Conservation (phyloP, 1,139 yeast species). For the Magnusiomyces paraingens region DNA sequence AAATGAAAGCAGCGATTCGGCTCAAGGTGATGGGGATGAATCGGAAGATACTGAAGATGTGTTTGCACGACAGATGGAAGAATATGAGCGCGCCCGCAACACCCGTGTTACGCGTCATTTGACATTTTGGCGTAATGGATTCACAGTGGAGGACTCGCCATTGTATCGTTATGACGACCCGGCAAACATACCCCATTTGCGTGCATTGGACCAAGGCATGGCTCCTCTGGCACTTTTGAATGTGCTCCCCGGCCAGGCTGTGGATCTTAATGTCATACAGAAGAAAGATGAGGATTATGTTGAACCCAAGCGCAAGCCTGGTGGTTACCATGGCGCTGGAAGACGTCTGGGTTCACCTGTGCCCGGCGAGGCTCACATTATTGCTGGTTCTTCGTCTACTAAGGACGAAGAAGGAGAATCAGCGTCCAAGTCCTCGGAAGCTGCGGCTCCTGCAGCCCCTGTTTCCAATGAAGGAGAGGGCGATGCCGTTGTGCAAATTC, state of each 20-base stretch:
- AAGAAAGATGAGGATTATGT: slow-evolving; percentile 74
- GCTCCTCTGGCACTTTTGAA: slow-evolving; percentile 85
- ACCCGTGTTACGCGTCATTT: slow-evolving; percentile 45
- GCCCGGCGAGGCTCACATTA: slow-evolving; percentile 49
- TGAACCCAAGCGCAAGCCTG: slow-evolving; percentile 61
- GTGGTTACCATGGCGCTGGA: slow-evolving; percentile 81
- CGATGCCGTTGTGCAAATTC: slow-evolving; percentile 71
- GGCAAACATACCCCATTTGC: slow-evolving; percentile 63
- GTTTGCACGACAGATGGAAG: slow-evolving; percentile 25
- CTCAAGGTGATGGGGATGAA: slow-evolving; percentile 28
- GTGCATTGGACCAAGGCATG: slow-evolving; percentile 79
- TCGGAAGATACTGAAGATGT: slow-evolving; percentile 20
- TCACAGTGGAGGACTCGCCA: slow-evolving; percentile 87
- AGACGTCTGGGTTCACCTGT: slow-evolving; percentile 85
- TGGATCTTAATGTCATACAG: slow-evolving; percentile 83
- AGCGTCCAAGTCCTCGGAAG: slow-evolving; percentile 23
- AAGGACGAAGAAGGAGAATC: slow-evolving; percentile 10
- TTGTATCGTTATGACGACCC: slow-evolving; percentile 89
- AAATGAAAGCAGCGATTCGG: slow-evolving; percentile 30
- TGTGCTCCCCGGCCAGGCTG: slow-evolving; percentile 87
- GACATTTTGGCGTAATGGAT: slow-evolving; percentile 95
- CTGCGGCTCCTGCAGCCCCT: slow-evolving; percentile 20
- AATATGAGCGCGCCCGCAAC: slow-evolving; percentile 10
- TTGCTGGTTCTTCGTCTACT: slow-evolving; percentile 20
- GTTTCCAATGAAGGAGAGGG: slow-evolving; percentile 44